A percentile compares a stretch with the other conserved stretches of the same genome.
These are phyloP conservation scores for Plicaturopsis crispa DNA, from an alignment of 768 basidiomycete genomes.

Conservation along the genomic window DNA sequence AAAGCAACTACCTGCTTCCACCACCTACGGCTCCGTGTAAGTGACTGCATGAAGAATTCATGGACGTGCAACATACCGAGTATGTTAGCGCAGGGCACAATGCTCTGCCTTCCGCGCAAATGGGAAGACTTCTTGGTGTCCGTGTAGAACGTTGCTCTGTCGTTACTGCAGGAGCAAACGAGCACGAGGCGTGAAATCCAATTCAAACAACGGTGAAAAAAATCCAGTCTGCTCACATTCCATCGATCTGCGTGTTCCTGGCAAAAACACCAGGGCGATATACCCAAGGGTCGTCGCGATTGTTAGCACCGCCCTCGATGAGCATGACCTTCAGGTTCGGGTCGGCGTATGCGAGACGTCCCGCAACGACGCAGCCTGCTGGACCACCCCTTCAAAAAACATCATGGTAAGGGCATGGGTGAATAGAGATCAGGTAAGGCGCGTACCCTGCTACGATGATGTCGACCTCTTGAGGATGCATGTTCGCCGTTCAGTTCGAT, in stretches of 20 bases:
- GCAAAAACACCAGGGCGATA: constrained; percentile 66
- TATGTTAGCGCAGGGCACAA: constrained; percentile 68
- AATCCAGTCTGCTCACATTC: constrained; percentile 46
- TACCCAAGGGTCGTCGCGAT: constrained; percentile 70
- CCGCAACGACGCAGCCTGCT: constrained; percentile 54
- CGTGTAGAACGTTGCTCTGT: constrained; percentile 67
- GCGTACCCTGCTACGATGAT: constrained; percentile 53
- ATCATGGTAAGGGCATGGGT: not conserved
- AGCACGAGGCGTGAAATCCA: not conserved
- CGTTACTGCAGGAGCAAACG: constrained; percentile 37
- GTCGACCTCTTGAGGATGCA: constrained; percentile 66
- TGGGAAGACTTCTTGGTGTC: constrained; percentile 51
- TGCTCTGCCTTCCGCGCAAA: constrained; percentile 55
- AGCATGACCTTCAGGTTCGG: constrained; percentile 70
- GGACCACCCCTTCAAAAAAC: constrained; percentile 1
- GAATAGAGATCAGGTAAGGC: not conserved
- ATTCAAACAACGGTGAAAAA: too few relatives aligned
- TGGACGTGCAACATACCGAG: constrained; percentile 39
- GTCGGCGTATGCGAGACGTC: constrained; percentile 63
- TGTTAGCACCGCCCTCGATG: constrained; percentile 67
- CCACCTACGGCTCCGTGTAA: constrained; percentile 31
- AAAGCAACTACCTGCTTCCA: constrained; percentile 46
- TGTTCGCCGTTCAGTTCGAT: constrained; percentile 20
- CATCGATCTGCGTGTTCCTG: constrained; percentile 64
- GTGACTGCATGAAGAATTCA: too few relatives aligned